Evolutionary conservation across 164 flowering plant genomes (phyloP).

Genomic region (Piper betle): DNA sequence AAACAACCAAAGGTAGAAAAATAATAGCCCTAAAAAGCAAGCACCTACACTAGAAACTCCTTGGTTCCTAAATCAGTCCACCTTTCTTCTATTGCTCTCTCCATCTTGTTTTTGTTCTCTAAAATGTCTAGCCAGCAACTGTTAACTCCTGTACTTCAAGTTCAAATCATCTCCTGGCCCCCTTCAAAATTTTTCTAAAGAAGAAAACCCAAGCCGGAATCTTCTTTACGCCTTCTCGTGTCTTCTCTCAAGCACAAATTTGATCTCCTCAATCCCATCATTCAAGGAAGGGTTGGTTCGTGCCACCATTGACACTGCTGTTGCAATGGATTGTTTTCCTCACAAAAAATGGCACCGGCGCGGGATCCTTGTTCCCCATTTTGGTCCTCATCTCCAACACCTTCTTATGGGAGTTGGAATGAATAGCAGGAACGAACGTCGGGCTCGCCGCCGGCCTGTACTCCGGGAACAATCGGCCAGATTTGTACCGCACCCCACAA

Average conservation of each 20-base stretch:
- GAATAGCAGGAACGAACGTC: conserved; percentile 59
- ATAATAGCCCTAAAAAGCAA: neutral
- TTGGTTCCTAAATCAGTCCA: no score
- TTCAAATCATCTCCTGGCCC: no score
- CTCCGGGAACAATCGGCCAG: conserved; percentile 87
- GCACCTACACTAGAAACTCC: neutral
- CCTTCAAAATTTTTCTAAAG: no score
- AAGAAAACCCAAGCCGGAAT: no score
- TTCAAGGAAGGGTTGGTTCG: neutral
- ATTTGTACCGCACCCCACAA: conserved; percentile 86
- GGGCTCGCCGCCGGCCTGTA: conserved; percentile 98
- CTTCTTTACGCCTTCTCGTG: no score
- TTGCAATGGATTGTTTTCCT: neutral
- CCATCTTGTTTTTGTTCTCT: no score
- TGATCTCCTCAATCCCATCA: neutral
- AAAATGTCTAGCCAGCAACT: no score
- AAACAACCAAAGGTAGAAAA: neutral
- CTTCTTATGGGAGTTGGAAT: conserved; percentile 89
- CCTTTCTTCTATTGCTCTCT: no score
- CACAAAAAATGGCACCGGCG: conserved; percentile 5
- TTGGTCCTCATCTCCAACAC: conserved; percentile 76
- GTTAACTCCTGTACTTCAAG: no score
- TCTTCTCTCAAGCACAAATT: neutral
- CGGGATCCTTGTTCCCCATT: conserved; percentile 5
- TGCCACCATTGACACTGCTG: neutral